Evolutionary conservation across 306 rosid genomes (phyloP).

Genomic region (Cucurbita argyrosperma): DNA sequence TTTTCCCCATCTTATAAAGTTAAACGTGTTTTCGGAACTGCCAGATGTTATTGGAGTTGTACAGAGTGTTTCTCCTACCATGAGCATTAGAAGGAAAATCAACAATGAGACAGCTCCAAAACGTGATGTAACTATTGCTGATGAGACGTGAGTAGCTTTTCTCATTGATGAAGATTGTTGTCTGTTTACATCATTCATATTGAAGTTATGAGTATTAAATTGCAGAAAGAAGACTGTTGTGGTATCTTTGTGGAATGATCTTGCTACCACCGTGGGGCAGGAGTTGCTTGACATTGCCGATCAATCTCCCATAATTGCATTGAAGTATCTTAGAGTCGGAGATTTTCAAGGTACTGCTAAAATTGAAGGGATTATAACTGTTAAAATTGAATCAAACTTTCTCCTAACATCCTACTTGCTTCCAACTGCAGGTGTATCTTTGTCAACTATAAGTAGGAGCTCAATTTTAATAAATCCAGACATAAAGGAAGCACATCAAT

Average conservation of each 20-base stretch:
- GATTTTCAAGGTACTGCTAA: constrained; percentile 63
- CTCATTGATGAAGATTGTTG: background rate
- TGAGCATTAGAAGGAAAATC: constrained; percentile 75
- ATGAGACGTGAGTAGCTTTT: constrained; percentile 46
- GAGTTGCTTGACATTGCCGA: constrained; percentile 56
- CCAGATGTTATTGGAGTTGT: constrained; percentile 86
- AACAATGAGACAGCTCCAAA: constrained; percentile 65
- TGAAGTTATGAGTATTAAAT: background rate
- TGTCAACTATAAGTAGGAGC: constrained; percentile 65
- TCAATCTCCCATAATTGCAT: constrained; percentile 58
- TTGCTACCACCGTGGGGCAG: constrained; percentile 70
- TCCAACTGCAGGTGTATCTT: constrained; percentile 53
- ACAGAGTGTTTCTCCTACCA: constrained; percentile 66
- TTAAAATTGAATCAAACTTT: background rate
- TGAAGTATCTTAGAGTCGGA: constrained; percentile 76
- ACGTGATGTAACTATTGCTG: constrained; percentile 92
- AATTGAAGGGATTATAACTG: background rate
- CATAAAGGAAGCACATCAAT: constrained; percentile 50
- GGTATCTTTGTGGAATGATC: constrained; percentile 87
- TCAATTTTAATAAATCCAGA: constrained; percentile 49
- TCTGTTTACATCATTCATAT: background rate
- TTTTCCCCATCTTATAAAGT: background rate
- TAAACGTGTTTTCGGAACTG: background rate
- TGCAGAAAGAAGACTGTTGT: constrained; percentile 78
- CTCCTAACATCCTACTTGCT: background rate